Evolutionary conservation across 345 rosid species (phyloP).

Genomic region (Sapria himalayana): DNA sequence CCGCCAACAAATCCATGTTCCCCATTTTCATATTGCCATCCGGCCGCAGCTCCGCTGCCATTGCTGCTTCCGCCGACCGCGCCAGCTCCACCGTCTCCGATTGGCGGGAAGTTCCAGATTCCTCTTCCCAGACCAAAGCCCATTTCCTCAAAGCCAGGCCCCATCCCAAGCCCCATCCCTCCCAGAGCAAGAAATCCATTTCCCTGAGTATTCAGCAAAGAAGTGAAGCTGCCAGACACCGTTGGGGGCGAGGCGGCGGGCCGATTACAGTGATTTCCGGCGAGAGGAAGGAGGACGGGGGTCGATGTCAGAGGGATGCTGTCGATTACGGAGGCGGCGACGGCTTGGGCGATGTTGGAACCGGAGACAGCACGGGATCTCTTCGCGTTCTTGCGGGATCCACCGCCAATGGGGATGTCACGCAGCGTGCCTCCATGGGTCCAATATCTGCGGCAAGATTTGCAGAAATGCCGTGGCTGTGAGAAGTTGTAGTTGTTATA

Average conservation of each 20-base stretch:
- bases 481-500: conserved; percentile 92
- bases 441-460: conserved; percentile 94
- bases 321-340: conserved; percentile 5
- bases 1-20: conserved; percentile 36
- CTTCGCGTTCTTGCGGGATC: conserved; percentile 64
- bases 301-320: conserved; percentile 23
- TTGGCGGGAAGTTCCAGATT: conserved; percentile 42
- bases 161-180: conserved; percentile 55
- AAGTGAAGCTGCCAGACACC: conserved; percentile 31
- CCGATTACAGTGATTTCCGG: conserved; percentile 8
- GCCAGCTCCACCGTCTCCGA: conserved; percentile 21
- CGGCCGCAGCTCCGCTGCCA: conserved; percentile 15
- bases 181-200: conserved; percentile 45
- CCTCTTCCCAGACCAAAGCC: conserved; percentile 51
- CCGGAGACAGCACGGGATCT: conserved; percentile 33
- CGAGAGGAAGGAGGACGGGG: conserved; percentile 31
- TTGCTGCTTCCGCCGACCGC: conserved; percentile 13
- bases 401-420: conserved; percentile 90
- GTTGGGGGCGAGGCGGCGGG: conserved; percentile 11
- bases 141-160: conserved; percentile 27
- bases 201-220: conserved; percentile 44
- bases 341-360: conserved; percentile 3
- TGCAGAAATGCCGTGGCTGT: conserved; percentile 98
- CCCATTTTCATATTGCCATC: conserved; percentile 72
- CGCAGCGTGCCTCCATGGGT: conserved; percentile 92